A percentile compares a stretch with the other conserved stretches of the same genome.
These are phyloP conservation scores for Ustilago shanxiensis DNA, from an alignment of 1,284 basidiomycete genomes.

Conservation along the genomic window DNA sequence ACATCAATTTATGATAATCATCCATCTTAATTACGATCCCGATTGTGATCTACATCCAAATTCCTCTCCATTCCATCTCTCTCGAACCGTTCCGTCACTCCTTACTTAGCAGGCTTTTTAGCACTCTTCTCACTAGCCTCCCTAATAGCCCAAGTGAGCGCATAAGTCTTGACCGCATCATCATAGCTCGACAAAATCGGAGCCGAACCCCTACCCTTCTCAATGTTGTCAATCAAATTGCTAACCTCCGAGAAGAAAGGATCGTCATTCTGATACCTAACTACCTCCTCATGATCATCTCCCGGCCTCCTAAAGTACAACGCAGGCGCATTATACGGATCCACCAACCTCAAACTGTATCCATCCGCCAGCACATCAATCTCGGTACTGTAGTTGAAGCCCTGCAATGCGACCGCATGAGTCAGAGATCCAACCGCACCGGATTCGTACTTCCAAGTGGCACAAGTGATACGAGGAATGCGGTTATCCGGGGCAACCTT, in stretches of 20 bases:
- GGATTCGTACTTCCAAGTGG: slow-evolving; percentile 68
- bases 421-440: slow-evolving; percentile 69
- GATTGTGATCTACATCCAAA: neutral
- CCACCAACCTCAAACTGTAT: slow-evolving; percentile 66
- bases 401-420: slow-evolving; percentile 69
- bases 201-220: slow-evolving; percentile 56
- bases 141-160: slow-evolving; percentile 68
- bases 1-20: too few species aligned
- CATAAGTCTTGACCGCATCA: slow-evolving; percentile 69
- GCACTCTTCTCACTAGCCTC: slow-evolving; percentile 61
- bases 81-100: too few species aligned
- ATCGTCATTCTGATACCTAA: slow-evolving; percentile 68
- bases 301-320: slow-evolving; percentile 69
- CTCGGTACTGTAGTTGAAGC: slow-evolving; percentile 68
- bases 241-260: slow-evolving; percentile 70
- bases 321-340: slow-evolving; percentile 69
- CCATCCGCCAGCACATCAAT: slow-evolving; percentile 68
- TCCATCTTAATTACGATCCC: neutral
- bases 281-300: slow-evolving; percentile 69
- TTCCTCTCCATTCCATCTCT: too few species aligned
- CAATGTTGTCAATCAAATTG: slow-evolving; percentile 68
- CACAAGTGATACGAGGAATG: slow-evolving; percentile 68
- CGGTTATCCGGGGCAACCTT: slow-evolving; percentile 74
- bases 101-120: slow-evolving; percentile 43
- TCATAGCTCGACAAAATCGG: slow-evolving; percentile 65